These are phyloP conservation scores for Platanthera guangdongensis DNA, from an alignment of 106 monocot genomes.

Conservation along the genomic window DNA sequence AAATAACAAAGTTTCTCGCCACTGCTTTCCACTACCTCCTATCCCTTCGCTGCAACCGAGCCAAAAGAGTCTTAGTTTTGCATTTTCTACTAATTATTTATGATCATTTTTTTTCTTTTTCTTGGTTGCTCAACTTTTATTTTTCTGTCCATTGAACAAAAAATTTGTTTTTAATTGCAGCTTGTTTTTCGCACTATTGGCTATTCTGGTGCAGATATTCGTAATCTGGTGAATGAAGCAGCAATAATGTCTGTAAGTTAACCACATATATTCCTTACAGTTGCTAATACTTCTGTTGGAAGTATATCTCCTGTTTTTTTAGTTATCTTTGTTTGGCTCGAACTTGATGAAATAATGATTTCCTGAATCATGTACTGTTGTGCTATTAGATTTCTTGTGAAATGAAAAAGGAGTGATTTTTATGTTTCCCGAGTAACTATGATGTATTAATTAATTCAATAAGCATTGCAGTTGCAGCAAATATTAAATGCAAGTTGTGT, in stretches of 20 bases:
- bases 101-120: background rate
- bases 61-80: too few relatives aligned
- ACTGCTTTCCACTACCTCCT: too few relatives aligned
- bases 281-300: background rate
- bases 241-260: conserved; percentile 91
- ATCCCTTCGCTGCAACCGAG: too few relatives aligned
- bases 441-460: background rate
- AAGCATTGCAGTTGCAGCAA: background rate
- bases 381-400: background rate
- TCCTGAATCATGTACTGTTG: background rate
- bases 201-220: conserved; percentile 89
- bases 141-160: background rate
- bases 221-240: conserved; percentile 88
- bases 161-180: conserved; percentile 20
- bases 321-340: too few relatives aligned
- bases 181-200: conserved; percentile 89
- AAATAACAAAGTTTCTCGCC: too few relatives aligned
- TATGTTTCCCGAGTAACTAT: background rate
- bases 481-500: background rate
- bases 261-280: background rate
- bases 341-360: too few relatives aligned
- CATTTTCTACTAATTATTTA: background rate
- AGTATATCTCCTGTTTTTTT: too few relatives aligned
- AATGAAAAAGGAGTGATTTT: background rate
- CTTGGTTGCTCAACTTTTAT: background rate